A percentile compares a stretch with the other conserved stretches of the same genome.
These are phyloP conservation scores for Lichtheimia hyalospora DNA, from an alignment of 371 early-diverging fungal species.

Conservation along the genomic window DNA sequence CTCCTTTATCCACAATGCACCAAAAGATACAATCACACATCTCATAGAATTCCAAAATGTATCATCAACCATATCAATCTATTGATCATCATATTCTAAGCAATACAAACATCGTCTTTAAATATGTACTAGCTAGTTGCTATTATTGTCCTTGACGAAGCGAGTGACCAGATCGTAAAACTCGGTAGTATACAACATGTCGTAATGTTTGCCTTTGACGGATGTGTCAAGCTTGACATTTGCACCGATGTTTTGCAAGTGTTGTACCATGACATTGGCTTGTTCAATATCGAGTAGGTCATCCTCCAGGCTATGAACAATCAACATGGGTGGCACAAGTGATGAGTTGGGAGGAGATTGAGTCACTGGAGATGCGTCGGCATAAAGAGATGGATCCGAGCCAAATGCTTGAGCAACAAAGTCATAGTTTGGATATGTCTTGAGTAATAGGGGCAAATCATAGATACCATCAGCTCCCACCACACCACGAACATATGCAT, in stretches of 20 bases:
- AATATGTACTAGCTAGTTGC: too few relatives aligned
- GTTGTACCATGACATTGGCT: conserved; percentile 49
- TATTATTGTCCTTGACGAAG: conserved; percentile 24
- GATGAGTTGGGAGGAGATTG: conserved; percentile 5
- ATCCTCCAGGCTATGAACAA: conserved; percentile 71
- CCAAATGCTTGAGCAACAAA: conserved; percentile 75
- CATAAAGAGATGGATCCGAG: conserved; percentile 18
- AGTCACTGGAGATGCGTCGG: conserved; percentile 49
- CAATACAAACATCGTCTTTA: too few relatives aligned
- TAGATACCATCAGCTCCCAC: conserved; percentile 83
- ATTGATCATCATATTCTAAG: too few relatives aligned
- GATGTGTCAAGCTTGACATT: conserved; percentile 39
- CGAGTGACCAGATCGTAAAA: conserved; percentile 37
- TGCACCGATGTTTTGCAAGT: conserved; percentile 32
- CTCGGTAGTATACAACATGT: conserved; percentile 51
- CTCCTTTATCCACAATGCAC: too few relatives aligned
- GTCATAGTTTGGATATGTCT: conserved; percentile 69
- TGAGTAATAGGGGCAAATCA: conserved; percentile 64
- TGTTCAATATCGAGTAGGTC: conserved; percentile 65
- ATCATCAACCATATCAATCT: too few relatives aligned
- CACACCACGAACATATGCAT: conserved; percentile 28
- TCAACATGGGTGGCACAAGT: conserved; percentile 32
- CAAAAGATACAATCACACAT: too few relatives aligned
- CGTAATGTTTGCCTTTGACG: conserved; percentile 59
- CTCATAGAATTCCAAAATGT: too few relatives aligned